A percentile compares a stretch with the other conserved stretches of the same genome.
These are phyloP conservation scores for Lichtheimia ramosa DNA, from an alignment of 371 early-diverging fungal species.

Conservation along the genomic window DNA sequence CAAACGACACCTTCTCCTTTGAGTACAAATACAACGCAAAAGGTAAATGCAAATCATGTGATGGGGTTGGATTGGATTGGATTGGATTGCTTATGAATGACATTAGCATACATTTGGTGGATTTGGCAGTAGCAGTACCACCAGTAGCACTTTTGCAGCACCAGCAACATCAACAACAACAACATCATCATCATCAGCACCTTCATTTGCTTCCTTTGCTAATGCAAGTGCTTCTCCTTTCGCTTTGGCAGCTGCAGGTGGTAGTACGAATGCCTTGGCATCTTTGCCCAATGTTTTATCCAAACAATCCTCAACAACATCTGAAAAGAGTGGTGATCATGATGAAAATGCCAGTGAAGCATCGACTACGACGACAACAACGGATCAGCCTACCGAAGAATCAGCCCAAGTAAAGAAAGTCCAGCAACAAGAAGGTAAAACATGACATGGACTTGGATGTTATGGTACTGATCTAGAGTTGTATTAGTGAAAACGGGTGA, in stretches of 20 bases:
- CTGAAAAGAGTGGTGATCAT: neutral
- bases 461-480: too few species aligned
- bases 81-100: neutral
- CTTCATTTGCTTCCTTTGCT: conserved; percentile 42
- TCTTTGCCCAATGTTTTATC: conserved; percentile 4
- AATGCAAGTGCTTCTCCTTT: conserved; percentile 42
- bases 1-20: conserved; percentile 10
- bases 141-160: neutral
- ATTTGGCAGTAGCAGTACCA: conserved; percentile 3
- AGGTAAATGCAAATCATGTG: conserved; percentile 25
- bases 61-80: too few species aligned
- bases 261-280: conserved; percentile 22
- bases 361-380: conserved; percentile 7
- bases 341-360: neutral
- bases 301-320: neutral
- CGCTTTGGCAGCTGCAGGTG: conserved; percentile 32
- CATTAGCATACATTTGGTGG: conserved; percentile 30
- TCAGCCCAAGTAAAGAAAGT: conserved; percentile 26
- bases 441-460: neutral
- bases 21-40: conserved; percentile 26
- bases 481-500: conserved; percentile 48
- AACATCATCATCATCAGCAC: conserved; percentile 7
- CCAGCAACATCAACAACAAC: neutral
- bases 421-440: conserved; percentile 25
- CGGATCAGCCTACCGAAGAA: neutral